Evolutionary conservation across 257 asterid species (phyloP).

Genomic region (Hygrophila difformis): DNA sequence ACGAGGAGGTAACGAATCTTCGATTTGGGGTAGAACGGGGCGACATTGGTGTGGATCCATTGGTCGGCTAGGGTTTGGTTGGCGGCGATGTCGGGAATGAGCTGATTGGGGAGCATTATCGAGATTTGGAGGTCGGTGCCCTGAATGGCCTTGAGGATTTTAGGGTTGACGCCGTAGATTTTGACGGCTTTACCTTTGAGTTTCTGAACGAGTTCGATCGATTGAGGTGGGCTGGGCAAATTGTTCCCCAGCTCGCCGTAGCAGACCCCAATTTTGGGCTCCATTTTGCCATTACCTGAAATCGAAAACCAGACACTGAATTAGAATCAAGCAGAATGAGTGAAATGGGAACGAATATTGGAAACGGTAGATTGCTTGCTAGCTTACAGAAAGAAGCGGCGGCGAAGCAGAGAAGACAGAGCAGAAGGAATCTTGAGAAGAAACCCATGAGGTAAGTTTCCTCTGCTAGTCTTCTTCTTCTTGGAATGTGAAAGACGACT

Average conservation of each 20-base stretch:
- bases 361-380: too few species aligned
- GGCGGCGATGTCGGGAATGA: slow-evolving; percentile 54
- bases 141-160: slow-evolving; percentile 54
- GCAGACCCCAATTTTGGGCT: slow-evolving; percentile 64
- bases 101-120: slow-evolving; percentile 73
- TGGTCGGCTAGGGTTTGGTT: slow-evolving; percentile 59
- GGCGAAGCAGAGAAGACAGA: too few species aligned
- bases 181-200: slow-evolving; percentile 66
- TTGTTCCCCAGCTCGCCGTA: slow-evolving; percentile 92
- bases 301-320: too few species aligned
- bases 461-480: too few species aligned
- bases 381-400: too few species aligned
- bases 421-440: too few species aligned
- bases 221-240: slow-evolving; percentile 46
- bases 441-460: too few species aligned
- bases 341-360: too few species aligned
- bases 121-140: slow-evolving; percentile 62
- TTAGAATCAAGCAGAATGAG: too few species aligned
- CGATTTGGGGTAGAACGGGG: slow-evolving; percentile 56
- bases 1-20: slow-evolving; percentile 82
- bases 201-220: slow-evolving; percentile 43
- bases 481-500: too few species aligned
- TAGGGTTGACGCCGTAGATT: slow-evolving; percentile 62
- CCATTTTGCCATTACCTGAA: too few species aligned
- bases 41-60: slow-evolving; percentile 65